Conservation (phyloP, 2,329 filamentous ascomycete species). For the Xylariaceae sp. region DNA sequence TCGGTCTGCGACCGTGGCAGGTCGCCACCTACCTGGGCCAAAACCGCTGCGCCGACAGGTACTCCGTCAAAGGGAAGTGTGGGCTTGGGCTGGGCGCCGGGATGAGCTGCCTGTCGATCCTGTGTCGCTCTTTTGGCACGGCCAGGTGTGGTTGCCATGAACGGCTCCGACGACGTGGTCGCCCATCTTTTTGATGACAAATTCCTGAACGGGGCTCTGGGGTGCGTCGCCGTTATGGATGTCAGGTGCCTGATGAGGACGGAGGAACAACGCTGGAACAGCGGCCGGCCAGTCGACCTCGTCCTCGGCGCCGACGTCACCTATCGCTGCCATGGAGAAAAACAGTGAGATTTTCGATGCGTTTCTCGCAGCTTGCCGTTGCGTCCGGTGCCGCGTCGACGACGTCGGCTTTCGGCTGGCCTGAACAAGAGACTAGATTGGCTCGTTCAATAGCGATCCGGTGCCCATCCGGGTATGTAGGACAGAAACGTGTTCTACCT, state of each 20-base stretch:
- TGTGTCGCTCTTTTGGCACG: constrained; percentile 63
- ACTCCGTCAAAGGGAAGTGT: constrained; percentile 46
- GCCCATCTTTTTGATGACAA: constrained; percentile 63
- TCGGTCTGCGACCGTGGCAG: constrained; percentile 77
- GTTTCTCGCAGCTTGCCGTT: constrained; percentile 57
- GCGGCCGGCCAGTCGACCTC: constrained; percentile 49
- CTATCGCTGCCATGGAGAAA: constrained; percentile 68
- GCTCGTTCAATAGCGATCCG: constrained; percentile 61
- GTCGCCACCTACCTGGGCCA: constrained; percentile 69
- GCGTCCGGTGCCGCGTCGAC: constrained; percentile 38
- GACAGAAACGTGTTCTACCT: constrained; percentile 20
- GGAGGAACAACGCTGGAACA: constrained; percentile 51
- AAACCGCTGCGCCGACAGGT: constrained; percentile 52
- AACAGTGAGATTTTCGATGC: constrained; percentile 64
- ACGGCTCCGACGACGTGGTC: constrained; percentile 70
- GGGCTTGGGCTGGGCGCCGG: constrained; percentile 72
- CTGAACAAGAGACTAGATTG: constrained; percentile 40
- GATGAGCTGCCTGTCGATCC: constrained; percentile 70
- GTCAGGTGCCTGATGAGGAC: constrained; percentile 60
- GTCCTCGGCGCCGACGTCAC: constrained; percentile 76
- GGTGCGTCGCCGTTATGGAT: constrained; percentile 47
- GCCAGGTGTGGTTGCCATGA: constrained; percentile 62
- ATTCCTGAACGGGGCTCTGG: constrained; percentile 62
- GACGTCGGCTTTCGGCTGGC: constrained; percentile 40
- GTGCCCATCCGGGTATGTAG: constrained; percentile 55